Conservation (phyloP, 345 rosid genomes). For the Pistacia atlantica region DNA sequence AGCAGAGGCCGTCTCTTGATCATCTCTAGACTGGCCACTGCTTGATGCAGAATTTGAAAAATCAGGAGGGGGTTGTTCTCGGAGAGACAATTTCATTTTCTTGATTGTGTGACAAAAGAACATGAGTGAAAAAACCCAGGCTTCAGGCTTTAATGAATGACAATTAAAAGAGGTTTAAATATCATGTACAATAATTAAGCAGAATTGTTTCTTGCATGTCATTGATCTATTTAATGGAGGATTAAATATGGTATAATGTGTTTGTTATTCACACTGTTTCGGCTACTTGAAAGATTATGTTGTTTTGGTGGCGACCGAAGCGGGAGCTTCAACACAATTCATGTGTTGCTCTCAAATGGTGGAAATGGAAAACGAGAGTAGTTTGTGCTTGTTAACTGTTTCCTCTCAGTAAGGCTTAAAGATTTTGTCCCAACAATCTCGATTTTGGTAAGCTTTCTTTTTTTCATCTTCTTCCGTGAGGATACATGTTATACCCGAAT, state of each 20-base stretch:
- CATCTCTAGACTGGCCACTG: constrained; percentile 37
- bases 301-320: constrained; percentile 33
- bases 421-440: too few relatives aligned
- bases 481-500: too few relatives aligned
- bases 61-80: constrained; percentile 35
- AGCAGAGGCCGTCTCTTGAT: constrained; percentile 43
- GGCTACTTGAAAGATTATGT: constrained; percentile 26
- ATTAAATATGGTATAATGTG: constrained; percentile 19
- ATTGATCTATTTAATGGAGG: constrained; percentile 12
- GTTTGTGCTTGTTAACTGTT: neutral
- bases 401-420: neutral
- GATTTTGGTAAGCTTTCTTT: too few relatives aligned
- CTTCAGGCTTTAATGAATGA: constrained; percentile 12
- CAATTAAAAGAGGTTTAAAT: constrained; percentile 35
- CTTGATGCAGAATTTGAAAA: constrained; percentile 15
- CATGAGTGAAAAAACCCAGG: constrained; percentile 1
- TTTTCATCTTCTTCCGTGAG: too few relatives aligned
- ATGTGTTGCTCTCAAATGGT: constrained; percentile 35
- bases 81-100: constrained; percentile 32
- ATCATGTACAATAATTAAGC: constrained; percentile 32
- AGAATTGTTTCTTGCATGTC: constrained; percentile 17
- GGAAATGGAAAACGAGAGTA: neutral
- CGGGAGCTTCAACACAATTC: constrained; percentile 37
- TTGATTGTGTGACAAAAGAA: neutral
- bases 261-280: constrained; percentile 30